phyloP scores from a whole-genome alignment of 768 basidiomycete genomes.

The Mycena crocata region DNA sequence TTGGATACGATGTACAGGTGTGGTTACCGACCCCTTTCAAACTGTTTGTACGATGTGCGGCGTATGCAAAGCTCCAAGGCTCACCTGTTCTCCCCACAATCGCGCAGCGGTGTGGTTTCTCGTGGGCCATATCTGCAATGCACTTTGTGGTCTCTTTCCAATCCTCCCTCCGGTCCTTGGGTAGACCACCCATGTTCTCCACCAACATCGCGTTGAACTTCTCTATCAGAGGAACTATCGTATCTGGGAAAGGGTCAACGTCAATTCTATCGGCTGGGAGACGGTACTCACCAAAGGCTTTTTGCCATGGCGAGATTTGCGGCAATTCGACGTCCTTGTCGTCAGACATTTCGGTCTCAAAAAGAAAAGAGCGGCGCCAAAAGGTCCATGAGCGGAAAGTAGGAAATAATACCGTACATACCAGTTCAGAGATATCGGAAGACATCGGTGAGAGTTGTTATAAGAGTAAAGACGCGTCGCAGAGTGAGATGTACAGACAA shows the following conservation, averaged over 20 bases:
- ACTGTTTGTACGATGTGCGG: neutral
- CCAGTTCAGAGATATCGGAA: conserved; percentile 1
- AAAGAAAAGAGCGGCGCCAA: neutral
- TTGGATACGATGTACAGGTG: neutral
- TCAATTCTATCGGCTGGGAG: too few species aligned
- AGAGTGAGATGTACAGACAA: neutral
- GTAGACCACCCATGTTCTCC: neutral
- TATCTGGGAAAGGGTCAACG: conserved; percentile 14
- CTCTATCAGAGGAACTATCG: conserved; percentile 6
- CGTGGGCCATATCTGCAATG: neutral
- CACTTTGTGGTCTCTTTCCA: neutral
- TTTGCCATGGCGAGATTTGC: neutral
- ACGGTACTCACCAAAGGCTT: conserved; percentile 7
- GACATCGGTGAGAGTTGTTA: conserved; percentile 3
- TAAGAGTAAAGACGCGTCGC: conserved; percentile 16
- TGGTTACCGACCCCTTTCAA: conserved; percentile 14
- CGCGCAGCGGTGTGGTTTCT: conserved; percentile 21
- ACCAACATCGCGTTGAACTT: neutral
- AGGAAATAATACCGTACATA: neutral
- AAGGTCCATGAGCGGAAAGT: neutral
- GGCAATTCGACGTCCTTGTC: conserved; percentile 12
- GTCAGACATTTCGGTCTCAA: conserved; percentile 12
- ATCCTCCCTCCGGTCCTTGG: neutral
- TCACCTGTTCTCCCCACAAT: conserved; percentile 34
- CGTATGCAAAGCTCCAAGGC: neutral